Evolutionary conservation across 208 protist genomes (phyloP), one percentile per base, ranked within the genome.

Genomic region (Phytomonas sp.): DNA sequence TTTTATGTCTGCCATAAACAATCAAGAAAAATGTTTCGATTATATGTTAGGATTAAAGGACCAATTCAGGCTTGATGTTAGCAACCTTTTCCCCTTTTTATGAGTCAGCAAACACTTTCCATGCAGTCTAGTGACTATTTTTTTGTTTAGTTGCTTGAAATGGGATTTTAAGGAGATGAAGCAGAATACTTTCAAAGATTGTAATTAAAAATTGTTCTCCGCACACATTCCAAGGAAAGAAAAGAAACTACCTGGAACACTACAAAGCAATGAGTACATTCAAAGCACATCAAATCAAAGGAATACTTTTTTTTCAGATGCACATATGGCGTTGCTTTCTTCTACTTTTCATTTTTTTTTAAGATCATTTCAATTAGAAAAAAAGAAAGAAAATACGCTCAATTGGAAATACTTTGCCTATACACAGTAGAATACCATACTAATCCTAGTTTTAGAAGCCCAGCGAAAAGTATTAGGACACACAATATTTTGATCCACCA

Each of bases 401-500:
- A 46, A 4, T 46, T 46, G 40, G 40, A 46, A 46, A 46, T 46
- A 46, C 40, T 20, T 1, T 46, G 40, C 11, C 40, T 4, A 46
- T 46, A 8, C 1, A 20, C 40, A 3, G 40, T 9, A 46, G 11
- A 46, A 46, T 46, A 46, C 40, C 40, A 46, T 46, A 9, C 11
- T 15, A 46, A 8, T 46, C 7, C 40, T 17, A 17, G 40, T 2
- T 2, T 17, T 8, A 23, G 6, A 46, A 46, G 40, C 7, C 40
- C 40, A 46, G 15, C 67, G 0, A 85, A 51, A 23, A 71, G 23
- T 20, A 85, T n/a, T 72, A 87, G 32, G 20, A 84, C 37, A 15
- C 71, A 63, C 13, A 72, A 62, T 74, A 80, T 68, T 51, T 68
- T 69, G 13, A 71, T 72, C 60, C 70, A 75, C 70, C 81, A 72